A percentile compares a stretch with the other conserved stretches of the same genome.
phyloP scores from a whole-genome alignment of 306 rosid species.

The Herpetospermum pedunculosum region DNA sequence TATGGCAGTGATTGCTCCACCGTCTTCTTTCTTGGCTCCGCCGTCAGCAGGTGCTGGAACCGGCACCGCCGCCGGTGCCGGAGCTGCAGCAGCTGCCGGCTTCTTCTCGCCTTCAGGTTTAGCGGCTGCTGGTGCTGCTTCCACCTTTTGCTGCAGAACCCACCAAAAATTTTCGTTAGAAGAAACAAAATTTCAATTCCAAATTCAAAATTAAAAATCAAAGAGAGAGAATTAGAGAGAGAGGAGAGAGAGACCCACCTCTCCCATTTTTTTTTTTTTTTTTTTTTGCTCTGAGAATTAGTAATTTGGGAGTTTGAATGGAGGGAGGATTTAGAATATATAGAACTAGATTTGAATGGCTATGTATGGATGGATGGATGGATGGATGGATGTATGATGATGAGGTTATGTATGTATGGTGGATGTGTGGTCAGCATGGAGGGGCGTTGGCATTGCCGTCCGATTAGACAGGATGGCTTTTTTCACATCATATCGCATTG shows the following conservation, averaged over 20 bases:
- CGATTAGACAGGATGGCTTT: conserved; percentile 2
- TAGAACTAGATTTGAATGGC: background rate
- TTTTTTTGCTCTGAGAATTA: background rate
- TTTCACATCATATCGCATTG: background rate
- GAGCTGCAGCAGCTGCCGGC: too few species aligned
- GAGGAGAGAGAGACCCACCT: background rate
- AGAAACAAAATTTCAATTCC: background rate
- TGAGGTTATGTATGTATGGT: background rate
- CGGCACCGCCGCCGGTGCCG: too few species aligned
- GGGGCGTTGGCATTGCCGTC: conserved; percentile 14
- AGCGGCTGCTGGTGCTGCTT: conserved; percentile 1
- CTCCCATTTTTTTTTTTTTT: background rate
- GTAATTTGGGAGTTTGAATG: background rate
- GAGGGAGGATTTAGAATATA: background rate
- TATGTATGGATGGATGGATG: background rate
- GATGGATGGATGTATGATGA: background rate
- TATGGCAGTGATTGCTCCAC: conserved; percentile 28
- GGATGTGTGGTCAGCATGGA: background rate
- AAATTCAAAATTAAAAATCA: background rate
- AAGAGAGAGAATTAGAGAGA: background rate
- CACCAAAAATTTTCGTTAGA: background rate
- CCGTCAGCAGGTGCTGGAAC: too few species aligned
- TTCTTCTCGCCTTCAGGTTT: conserved; percentile 58
- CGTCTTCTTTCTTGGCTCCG: conserved; percentile 33
- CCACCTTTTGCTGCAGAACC: conserved; percentile 29